Base-by-base conservation (phyloP, 805 yeast genomes). In the Pichia kluyveri region DNA sequence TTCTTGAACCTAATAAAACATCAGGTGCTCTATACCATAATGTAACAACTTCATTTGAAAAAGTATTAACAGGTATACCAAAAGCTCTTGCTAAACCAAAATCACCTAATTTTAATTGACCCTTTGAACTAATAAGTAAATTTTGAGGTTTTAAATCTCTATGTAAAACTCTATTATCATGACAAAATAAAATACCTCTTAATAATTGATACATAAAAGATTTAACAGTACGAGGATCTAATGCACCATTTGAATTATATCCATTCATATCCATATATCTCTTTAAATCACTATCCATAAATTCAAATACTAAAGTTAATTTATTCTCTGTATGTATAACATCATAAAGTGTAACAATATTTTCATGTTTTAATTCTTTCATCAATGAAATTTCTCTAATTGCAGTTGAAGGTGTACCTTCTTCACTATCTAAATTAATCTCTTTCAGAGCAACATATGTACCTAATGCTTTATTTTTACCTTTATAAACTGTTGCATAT, bases 21-120 rank as follows among this genome's bases (percentile, higher is more conserved):
- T 91, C 99, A 0, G 99, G 99, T 0, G 98, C 96, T 54, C 99
- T 78, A 67, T 91, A 91, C 99, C 99, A 93, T 54, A 93, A 71
- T 0, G 99, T 93, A 41, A 93, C 99, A 46, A 93, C 98, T 65
- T 93, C 99, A 66, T 91, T 93, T 19, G 96, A 87, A 61, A 90
- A 93, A 0, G 99, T 93, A 69, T 95, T 89, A 53, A 93, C 91
- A 2, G 99, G 99, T 46, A 93, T 95, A 17, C 99, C 99, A 69
- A 87, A 93, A 5, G 99, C 99, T 54, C 99, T 74, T 0, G 98
- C 98, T 49, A 93, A 75, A 37, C 99, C 99, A 64, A 93, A 93
- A 70, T 93, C 99, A 38, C 96, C 99, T 53, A 93, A 71, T 63
- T 93, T 93, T 58, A 93, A 73, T 63, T 86, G 93, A 8, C 99